A percentile compares a stretch with the other conserved stretches of the same genome.
Conservation (phyloP, 1,284 basidiomycete species). For the Sporisorium graminicola region DNA sequence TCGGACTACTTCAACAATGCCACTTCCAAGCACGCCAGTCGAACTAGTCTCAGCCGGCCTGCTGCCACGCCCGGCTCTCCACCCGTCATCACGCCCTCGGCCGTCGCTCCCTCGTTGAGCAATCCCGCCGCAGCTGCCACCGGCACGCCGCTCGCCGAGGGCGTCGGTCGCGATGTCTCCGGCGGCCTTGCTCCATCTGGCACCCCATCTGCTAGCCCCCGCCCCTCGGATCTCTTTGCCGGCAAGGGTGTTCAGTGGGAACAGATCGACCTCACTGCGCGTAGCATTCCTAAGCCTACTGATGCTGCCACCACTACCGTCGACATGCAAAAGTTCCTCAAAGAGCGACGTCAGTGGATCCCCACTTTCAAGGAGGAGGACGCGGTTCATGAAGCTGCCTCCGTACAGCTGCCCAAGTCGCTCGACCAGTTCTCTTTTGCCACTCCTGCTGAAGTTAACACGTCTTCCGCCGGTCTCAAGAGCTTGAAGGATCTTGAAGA, state of each 20-base stretch:
- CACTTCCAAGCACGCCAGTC: conserved; percentile 23
- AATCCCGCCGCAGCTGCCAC: conserved; percentile 11
- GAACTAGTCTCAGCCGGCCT: conserved; percentile 28
- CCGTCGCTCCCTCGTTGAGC: conserved; percentile 29
- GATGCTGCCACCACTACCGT: conserved; percentile 25
- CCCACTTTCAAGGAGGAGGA: conserved; percentile 48
- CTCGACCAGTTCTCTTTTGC: conserved; percentile 45
- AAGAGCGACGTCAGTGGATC: conserved; percentile 59
- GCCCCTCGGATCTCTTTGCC: conserved; percentile 60
- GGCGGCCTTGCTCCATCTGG: conserved; percentile 21
- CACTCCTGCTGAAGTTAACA: conserved; percentile 14
- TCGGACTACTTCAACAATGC: conserved; percentile 27
- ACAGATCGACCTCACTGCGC: conserved; percentile 51
- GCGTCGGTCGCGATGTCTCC: conserved; percentile 18
- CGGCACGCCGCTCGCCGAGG: conserved; percentile 21
- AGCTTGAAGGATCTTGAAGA: conserved; percentile 58
- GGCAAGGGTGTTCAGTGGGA: conserved; percentile 64
- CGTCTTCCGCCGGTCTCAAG: conserved; percentile 43
- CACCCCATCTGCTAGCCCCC: conserved; percentile 14
- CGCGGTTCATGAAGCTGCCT: conserved; percentile 24
- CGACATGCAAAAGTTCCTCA: conserved; percentile 61
- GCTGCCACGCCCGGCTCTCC: conserved; percentile 8
- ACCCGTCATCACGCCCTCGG: conserved; percentile 29
- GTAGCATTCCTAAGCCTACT: conserved; percentile 27
- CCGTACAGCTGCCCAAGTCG: conserved; percentile 23